A percentile compares a stretch with the other conserved stretches of the same genome.
Conservation (phyloP, 129 eudicot genomes). For the Erigeron canadensis region DNA sequence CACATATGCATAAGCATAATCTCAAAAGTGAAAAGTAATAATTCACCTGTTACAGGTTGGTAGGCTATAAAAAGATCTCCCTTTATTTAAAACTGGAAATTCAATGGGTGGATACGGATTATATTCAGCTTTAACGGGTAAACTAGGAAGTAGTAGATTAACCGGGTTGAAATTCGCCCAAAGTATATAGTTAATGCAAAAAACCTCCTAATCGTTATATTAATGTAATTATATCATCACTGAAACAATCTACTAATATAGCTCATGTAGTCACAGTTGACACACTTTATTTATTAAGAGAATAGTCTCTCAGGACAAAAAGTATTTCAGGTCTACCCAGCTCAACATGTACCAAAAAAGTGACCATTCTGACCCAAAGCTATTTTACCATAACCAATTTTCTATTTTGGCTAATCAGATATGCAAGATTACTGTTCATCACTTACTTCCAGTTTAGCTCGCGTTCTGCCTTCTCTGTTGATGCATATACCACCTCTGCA, state of each 20-base stretch:
- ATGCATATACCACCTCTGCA: conserved; percentile 85
- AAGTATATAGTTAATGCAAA: background rate
- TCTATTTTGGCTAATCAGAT: background rate
- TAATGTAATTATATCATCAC: background rate
- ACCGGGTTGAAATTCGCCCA: background rate
- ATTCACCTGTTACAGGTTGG: background rate
- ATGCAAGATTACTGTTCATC: background rate
- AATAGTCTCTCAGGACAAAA: background rate
- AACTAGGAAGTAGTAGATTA: background rate
- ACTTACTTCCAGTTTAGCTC: conserved; percentile 96
- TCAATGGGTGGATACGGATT: background rate
- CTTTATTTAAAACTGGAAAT: background rate
- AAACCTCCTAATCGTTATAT: background rate
- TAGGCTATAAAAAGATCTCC: background rate
- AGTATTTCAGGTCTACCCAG: background rate
- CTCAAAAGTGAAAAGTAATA: background rate
- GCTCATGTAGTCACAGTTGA: background rate
- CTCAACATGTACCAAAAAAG: background rate
- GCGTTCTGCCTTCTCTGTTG: conserved; percentile 77
- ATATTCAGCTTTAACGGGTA: background rate
- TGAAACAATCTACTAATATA: background rate
- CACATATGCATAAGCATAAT: conserved; percentile 3
- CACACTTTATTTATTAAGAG: background rate
- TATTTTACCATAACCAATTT: background rate
- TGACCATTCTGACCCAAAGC: conserved; percentile 8